Evolutionary conservation across 352 stramenopile species (phyloP), one percentile per base, ranked within the genome.

Genomic region (Pythium chondricola): DNA sequence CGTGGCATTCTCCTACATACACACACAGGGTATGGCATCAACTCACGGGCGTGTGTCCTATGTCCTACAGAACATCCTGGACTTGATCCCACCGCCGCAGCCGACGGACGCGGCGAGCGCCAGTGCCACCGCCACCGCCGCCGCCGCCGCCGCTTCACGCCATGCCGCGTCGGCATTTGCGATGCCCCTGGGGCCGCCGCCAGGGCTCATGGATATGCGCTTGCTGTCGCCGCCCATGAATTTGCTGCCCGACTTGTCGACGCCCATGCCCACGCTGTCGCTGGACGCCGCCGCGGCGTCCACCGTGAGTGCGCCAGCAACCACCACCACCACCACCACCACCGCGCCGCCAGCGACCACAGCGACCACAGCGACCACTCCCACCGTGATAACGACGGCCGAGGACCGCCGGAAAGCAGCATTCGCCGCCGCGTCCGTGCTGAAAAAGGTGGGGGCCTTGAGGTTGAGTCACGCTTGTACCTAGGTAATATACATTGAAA

Each of bases 161-260:
- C 2, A n/a, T 35, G 14, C 21, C n/a, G 29, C 63, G 13, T 53
- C 61, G 48, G 79, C 70, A 20, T 51, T 83, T n/a, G 68, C 63
- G 3, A 82, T 66, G 51, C 74, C 72, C 21, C 46, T 88, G 30
- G 74, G 63, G 16, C 77, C 77, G 5, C 77, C 77, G 7, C 70
- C 74, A 0, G 74, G 65, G 1, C 63, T 88, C 22, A 82, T 88
- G 67, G 55, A 45, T 35, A 72, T 86, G 71, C 77, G 74, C 27
- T 74, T 74, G 22, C 58, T 88, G n/a, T 88, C 77, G 0, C 77
- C 77, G 39, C 77, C 77, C 4, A 84, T 79, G 47, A 86, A 74
- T 33, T 37, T 88, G 5, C 41, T 88, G 29, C 70, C 77, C 3
- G 77, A 88, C 26, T 68, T 88, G 26, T 69, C 65, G 26, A 63